Evolutionary conservation across 2,329 filamentous ascomycete species (phyloP), one percentile per base, ranked within the genome.

Genomic region (Fusarium udum): DNA sequence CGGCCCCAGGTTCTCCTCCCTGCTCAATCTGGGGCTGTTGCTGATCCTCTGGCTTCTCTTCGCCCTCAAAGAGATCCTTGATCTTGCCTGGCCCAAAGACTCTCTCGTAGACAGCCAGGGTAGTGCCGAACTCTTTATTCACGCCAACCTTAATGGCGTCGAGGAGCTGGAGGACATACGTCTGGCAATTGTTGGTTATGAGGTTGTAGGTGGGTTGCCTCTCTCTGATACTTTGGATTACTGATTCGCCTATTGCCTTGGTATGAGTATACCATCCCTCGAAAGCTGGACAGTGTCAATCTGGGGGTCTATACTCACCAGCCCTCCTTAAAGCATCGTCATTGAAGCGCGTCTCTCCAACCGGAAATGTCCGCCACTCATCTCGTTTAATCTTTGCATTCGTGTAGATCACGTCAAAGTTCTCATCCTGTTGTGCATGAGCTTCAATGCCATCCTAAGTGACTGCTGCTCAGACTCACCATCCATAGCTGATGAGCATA

Each of bases 161-260:
- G 13, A 90, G 84, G 20, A 89, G 79, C 49, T 84, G 80, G 20
- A 88, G 75, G 1, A 87, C 88, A 67, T 87, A 90, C 24, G 87
- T 89, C 72, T 90, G 88, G 77, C 88, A 90, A 78, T 90, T 90
- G 78, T 90, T 90, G 70, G 82, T 86, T 76, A 90, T 89, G 62
- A 90, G 83, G 61, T 89, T 89, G 78, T 90, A 90, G 2, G 81
- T 85, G 0, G 87, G 83, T 15, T 84, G 83, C 56, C 81, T 83
- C 39, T 83, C 78, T 12, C 87, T 80, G 76, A 90, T 89, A 22
- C 83, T 83, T 26, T 85, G 83, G 40, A 90, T 89, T 0, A 87
- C 85, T 71, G 85, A 85, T 64, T 89, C 87, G 24, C 84, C 87
- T 87, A 1, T 1, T 3, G 4, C 13, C 7, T 0, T 2, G 3